These are phyloP conservation scores for Scheffersomyces titani DNA, from an alignment of 1,139 yeast genomes.

Conservation along the genomic window DNA sequence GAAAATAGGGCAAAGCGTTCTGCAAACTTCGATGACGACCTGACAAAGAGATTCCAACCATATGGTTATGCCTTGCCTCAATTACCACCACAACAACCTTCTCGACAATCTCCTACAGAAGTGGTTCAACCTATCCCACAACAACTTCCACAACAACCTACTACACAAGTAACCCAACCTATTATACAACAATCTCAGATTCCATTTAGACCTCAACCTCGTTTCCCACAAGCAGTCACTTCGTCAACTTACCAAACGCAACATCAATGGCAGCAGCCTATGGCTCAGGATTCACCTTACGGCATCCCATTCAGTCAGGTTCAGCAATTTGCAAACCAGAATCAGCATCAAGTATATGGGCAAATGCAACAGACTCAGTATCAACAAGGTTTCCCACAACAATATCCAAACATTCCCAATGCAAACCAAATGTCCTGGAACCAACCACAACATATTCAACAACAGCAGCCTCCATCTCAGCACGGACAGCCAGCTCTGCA, in stretches of 20 bases:
- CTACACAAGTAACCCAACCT: neutral
- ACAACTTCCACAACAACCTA: conserved; percentile 9
- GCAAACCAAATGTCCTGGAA: neutral
- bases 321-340: conserved; percentile 8
- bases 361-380: conserved; percentile 1
- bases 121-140: conserved; percentile 11
- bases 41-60: conserved; percentile 20
- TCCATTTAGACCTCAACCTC: conserved; percentile 1
- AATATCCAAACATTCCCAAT: conserved; percentile 1
- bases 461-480: conserved; percentile 5
- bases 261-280: conserved; percentile 6
- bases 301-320: conserved; percentile 16
- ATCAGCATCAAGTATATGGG: conserved; percentile 4
- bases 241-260: conserved; percentile 1
- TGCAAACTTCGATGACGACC: conserved; percentile 3
- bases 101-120: conserved; percentile 14
- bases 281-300: conserved; percentile 11
- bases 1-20: conserved; percentile 5
- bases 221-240: conserved; percentile 1
- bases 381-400: conserved; percentile 2
- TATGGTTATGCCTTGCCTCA: conserved; percentile 24
- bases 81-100: conserved; percentile 8
- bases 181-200: neutral
- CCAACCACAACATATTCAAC: conserved; percentile 3
- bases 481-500: conserved; percentile 11